phyloP scores from a whole-genome alignment of 202 grass and related monocot genomes.

The Eragrostis tef region DNA sequence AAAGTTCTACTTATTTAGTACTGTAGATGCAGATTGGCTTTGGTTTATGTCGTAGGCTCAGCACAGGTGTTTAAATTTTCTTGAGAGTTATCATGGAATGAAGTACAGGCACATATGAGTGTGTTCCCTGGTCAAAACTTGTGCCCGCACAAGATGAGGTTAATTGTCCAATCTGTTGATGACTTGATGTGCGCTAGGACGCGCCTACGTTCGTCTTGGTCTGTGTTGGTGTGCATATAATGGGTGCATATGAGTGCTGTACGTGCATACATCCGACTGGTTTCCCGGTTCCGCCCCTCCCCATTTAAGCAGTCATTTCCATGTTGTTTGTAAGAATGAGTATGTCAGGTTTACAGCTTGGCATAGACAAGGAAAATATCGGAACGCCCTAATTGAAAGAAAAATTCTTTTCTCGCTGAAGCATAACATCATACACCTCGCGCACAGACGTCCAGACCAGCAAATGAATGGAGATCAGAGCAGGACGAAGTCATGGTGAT shows the following conservation, averaged over 20 bases:
- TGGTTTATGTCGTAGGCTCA: background rate
- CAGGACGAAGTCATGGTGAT: too few relatives aligned
- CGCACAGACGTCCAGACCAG: background rate
- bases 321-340: background rate
- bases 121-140: background rate
- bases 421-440: slow-evolving; percentile 43
- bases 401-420: background rate
- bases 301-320: background rate
- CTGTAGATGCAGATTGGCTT: background rate
- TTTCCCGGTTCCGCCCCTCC: background rate
- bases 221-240: too few relatives aligned
- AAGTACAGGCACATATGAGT: background rate
- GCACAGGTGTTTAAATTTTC: background rate
- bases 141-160: background rate
- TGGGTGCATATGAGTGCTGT: too few relatives aligned
- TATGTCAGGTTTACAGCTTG: background rate
- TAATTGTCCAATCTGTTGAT: background rate
- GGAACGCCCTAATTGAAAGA: background rate
- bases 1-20: background rate
- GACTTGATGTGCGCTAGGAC: background rate
- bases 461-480: background rate
- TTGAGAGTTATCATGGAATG: background rate
- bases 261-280: background rate
- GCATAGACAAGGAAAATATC: background rate
- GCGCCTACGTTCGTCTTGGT: too few relatives aligned